A percentile compares a stretch with the other conserved stretches of the same genome.
Conservation (phyloP, 2,329 filamentous ascomycete species). For the Aspergillus fischeri region DNA sequence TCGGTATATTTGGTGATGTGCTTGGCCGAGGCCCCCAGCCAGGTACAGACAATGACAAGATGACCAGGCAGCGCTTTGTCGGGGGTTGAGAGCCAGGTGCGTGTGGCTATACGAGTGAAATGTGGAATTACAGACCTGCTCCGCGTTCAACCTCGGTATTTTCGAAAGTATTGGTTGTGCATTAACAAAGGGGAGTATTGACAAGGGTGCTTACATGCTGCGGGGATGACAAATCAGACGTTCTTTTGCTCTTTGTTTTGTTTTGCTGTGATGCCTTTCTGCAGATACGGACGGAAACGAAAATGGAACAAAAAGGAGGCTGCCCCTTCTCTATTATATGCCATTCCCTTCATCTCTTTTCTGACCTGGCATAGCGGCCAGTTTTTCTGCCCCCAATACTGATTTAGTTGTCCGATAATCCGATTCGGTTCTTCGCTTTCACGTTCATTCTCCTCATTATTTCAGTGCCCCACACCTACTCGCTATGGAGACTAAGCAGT, state of each 20-base stretch:
- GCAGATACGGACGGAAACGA: not conserved
- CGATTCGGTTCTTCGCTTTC: not conserved
- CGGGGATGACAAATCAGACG: too few species aligned
- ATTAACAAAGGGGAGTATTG: too few species aligned
- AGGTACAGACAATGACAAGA: slow-evolving; percentile 17
- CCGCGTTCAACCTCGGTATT: too few species aligned
- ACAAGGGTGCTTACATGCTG: too few species aligned
- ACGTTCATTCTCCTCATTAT: too few species aligned
- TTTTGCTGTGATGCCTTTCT: not conserved
- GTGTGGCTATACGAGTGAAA: not conserved
- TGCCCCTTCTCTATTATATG: not conserved
- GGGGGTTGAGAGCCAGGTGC: not conserved
- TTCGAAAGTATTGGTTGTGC: too few species aligned
- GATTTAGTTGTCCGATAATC: not conserved
- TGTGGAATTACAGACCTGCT: too few species aligned
- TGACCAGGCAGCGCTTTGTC: too few species aligned
- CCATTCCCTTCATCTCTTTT: not conserved
- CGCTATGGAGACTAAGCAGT: not conserved
- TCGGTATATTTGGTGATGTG: slow-evolving; percentile 29
- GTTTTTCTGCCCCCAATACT: not conserved
- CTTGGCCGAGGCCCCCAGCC: slow-evolving; percentile 27
- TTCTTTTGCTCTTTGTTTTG: not conserved
- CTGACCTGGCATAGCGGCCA: not conserved
- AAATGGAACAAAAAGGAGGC: not conserved
- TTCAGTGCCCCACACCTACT: not conserved